A percentile compares a stretch with the other conserved stretches of the same genome.
These are phyloP conservation scores for Viola odorata DNA, from an alignment of 345 rosid species.

Conservation along the genomic window DNA sequence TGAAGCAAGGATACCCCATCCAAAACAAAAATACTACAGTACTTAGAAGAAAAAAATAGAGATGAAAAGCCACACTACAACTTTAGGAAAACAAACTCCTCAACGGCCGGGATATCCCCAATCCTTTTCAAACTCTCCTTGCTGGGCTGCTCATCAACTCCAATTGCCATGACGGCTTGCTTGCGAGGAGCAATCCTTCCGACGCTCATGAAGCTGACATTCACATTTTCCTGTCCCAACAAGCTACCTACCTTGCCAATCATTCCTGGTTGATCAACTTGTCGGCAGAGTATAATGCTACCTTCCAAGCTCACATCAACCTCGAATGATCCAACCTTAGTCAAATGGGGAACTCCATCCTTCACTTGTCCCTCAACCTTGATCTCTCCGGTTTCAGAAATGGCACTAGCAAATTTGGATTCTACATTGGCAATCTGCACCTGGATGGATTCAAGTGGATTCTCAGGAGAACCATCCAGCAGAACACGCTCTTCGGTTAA, in stretches of 20 bases:
- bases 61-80: conserved; percentile 9
- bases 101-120: conserved; percentile 21
- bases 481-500: conserved; percentile 18
- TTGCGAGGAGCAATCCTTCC: conserved; percentile 25
- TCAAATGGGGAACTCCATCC: conserved; percentile 27
- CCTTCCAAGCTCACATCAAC: conserved; percentile 32
- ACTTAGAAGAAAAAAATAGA: too few species aligned
- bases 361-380: conserved; percentile 26
- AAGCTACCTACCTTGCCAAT: conserved; percentile 27
- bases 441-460: conserved; percentile 22
- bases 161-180: conserved; percentile 32
- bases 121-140: conserved; percentile 18
- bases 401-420: conserved; percentile 27
- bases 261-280: conserved; percentile 29
- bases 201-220: conserved; percentile 30
- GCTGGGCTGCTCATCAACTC: conserved; percentile 23
- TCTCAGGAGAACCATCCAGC: conserved; percentile 25
- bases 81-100: conserved; percentile 26
- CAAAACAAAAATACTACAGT: not conserved
- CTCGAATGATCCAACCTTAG: conserved; percentile 23
- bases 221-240: conserved; percentile 21
- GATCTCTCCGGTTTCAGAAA: conserved; percentile 20
- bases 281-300: conserved; percentile 25
- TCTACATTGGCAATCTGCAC: conserved; percentile 25
- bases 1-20: conserved; percentile 10